phyloP scores from a whole-genome alignment of 1,284 basidiomycete species.

The Xerocomus amazonicus region DNA sequence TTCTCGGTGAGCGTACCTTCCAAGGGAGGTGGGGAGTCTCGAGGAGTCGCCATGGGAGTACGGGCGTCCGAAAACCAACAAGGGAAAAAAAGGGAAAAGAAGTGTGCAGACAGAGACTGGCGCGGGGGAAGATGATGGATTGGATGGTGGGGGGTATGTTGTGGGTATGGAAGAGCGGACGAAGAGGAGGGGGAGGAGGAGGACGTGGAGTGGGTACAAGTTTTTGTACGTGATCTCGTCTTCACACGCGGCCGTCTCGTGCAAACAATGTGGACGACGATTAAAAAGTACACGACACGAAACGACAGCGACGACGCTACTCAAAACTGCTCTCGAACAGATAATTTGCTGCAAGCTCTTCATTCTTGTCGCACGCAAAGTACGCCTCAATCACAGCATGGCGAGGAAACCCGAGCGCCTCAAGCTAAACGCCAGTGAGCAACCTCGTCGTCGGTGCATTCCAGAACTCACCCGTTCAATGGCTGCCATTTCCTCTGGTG shows the following conservation, averaged over 20 bases:
- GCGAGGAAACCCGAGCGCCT: constrained; percentile 82
- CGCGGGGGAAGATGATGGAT: neutral
- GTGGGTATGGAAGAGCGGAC: constrained; percentile 24
- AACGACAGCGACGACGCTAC: neutral
- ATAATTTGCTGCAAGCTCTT: constrained; percentile 91
- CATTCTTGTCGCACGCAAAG: constrained; percentile 91
- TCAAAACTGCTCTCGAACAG: constrained; percentile 69
- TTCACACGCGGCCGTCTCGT: constrained; percentile 33
- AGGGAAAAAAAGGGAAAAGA: constrained; percentile 4
- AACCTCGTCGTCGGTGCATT: neutral
- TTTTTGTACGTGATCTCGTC: constrained; percentile 34
- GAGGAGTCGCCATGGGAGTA: constrained; percentile 23
- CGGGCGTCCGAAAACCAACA: constrained; percentile 2
- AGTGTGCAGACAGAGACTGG: too few relatives aligned
- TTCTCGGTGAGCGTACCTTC: constrained; percentile 21
- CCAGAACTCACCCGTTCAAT: constrained; percentile 71
- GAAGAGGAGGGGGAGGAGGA: constrained; percentile 14
- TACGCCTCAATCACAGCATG: constrained; percentile 81
- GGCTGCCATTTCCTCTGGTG: constrained; percentile 80
- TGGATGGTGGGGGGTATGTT: constrained; percentile 12
- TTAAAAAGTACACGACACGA: constrained; percentile 8
- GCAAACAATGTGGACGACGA: constrained; percentile 30
- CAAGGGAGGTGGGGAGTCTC: constrained; percentile 17
- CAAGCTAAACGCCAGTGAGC: constrained; percentile 48
- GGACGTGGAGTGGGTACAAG: constrained; percentile 17